Evolutionary conservation across 1,284 basidiomycete species (phyloP).

Genomic region (Papiliotrema nemorosa): DNA sequence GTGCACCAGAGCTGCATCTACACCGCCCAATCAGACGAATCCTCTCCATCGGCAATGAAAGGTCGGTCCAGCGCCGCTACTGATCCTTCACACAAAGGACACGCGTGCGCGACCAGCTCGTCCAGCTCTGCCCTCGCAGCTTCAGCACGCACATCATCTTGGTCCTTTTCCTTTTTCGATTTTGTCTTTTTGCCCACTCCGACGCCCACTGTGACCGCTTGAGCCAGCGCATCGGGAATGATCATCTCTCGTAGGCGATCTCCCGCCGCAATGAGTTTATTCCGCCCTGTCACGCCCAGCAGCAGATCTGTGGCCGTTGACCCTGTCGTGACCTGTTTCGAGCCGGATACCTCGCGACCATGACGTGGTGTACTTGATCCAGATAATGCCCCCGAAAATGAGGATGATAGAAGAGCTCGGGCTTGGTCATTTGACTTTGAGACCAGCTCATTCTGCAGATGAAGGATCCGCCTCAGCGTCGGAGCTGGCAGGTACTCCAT

Average conservation of each 20-base stretch:
- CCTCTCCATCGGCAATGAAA: slow-evolving; percentile 76
- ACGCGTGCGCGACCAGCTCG: slow-evolving; percentile 76
- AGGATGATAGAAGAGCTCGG: slow-evolving; percentile 39
- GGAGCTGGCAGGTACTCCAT: slow-evolving; percentile 82
- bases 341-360: slow-evolving; percentile 8
- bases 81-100: slow-evolving; percentile 83
- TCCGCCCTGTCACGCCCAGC: slow-evolving; percentile 58
- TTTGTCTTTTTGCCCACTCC: slow-evolving; percentile 56
- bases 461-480: slow-evolving; percentile 74
- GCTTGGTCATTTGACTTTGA: slow-evolving; percentile 47
- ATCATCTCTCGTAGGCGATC: slow-evolving; percentile 86
- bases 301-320: slow-evolving; percentile 41
- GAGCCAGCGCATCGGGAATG: slow-evolving; percentile 80
- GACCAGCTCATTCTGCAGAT: slow-evolving; percentile 76
- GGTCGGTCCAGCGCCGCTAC: slow-evolving; percentile 79
- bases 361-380: slow-evolving; percentile 23
- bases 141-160: slow-evolving; percentile 55
- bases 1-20: too few species aligned
- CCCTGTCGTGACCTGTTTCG: slow-evolving; percentile 19
- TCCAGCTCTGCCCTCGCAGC: slow-evolving; percentile 74
- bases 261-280: slow-evolving; percentile 79
- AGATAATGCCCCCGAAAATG: slow-evolving; percentile 24
- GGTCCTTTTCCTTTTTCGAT: slow-evolving; percentile 54
- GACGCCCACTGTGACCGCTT: slow-evolving; percentile 55
- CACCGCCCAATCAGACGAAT: slow-evolving; percentile 74